Evolutionary conservation across 2,329 filamentous ascomycete genomes (phyloP).

Genomic region (Cordyceps tenuipes): DNA sequence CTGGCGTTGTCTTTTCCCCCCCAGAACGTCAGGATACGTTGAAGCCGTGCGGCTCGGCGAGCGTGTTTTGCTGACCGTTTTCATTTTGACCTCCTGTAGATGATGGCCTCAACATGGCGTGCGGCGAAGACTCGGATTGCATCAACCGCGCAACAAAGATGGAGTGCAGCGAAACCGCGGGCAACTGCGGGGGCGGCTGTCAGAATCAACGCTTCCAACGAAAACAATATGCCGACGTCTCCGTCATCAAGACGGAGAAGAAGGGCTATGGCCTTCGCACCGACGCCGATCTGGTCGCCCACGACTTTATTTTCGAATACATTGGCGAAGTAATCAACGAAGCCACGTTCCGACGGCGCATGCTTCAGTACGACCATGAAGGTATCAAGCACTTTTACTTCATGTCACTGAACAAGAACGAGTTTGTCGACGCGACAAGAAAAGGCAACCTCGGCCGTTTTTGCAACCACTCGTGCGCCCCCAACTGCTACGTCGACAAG

Average conservation of each 20-base stretch:
- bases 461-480: constrained; percentile 98
- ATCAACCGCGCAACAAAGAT: constrained; percentile 98
- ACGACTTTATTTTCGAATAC: constrained; percentile 97
- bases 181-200: constrained; percentile 79
- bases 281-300: constrained; percentile 64
- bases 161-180: constrained; percentile 73
- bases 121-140: constrained; percentile 93
- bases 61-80: constrained; percentile 13
- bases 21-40: not conserved
- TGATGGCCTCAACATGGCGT: constrained; percentile 67
- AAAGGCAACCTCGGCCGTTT: constrained; percentile 94
- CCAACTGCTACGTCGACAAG: constrained; percentile 98
- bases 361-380: constrained; percentile 88
- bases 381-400: constrained; percentile 99
- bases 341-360: constrained; percentile 76
- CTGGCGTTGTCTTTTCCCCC: not conserved
- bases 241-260: constrained; percentile 96
- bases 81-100: constrained; percentile 29
- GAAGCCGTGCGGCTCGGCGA: constrained; percentile 14
- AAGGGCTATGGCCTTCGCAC: constrained; percentile 91
- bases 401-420: constrained; percentile 94
- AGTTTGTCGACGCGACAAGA: constrained; percentile 96
- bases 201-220: constrained; percentile 93
- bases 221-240: constrained; percentile 81
- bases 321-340: constrained; percentile 98